These are phyloP conservation scores for Acer negundo DNA, from an alignment of 345 rosid species.

Conservation along the genomic window DNA sequence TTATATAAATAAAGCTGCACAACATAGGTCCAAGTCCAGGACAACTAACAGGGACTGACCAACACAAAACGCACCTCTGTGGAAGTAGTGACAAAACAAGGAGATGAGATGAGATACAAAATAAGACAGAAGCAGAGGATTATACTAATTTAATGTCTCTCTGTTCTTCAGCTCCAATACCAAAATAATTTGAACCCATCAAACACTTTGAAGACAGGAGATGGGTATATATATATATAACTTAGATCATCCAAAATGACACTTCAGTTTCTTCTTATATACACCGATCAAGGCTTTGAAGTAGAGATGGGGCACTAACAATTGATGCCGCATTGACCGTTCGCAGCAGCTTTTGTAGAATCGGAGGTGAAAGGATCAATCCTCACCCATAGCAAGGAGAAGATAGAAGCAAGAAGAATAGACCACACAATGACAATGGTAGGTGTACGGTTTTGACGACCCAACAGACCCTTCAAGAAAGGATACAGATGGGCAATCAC, in stretches of 20 bases:
- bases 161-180: constrained; percentile 4
- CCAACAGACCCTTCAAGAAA: constrained; percentile 94
- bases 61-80: not conserved
- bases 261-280: constrained; percentile 26
- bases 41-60: not conserved
- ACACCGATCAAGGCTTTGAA: constrained; percentile 14
- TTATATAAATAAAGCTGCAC: constrained; percentile 1
- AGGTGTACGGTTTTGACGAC: constrained; percentile 96
- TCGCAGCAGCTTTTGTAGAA: constrained; percentile 48
- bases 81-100: not conserved
- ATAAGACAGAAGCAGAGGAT: not conserved
- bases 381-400: constrained; percentile 98
- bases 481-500: constrained; percentile 97
- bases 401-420: constrained; percentile 93
- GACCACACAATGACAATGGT: constrained; percentile 99
- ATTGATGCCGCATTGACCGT: constrained; percentile 76
- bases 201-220: constrained; percentile 8
- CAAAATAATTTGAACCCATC: constrained; percentile 6
- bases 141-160: not conserved
- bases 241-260: not conserved
- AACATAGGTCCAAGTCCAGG: not conserved
- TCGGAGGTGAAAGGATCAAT: constrained; percentile 78
- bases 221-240: not conserved
- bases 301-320: constrained; percentile 32
- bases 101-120: not conserved